Evolutionary conservation across 2,329 filamentous ascomycete species (phyloP).

Genomic region (Nothomitra cinnamomea): DNA sequence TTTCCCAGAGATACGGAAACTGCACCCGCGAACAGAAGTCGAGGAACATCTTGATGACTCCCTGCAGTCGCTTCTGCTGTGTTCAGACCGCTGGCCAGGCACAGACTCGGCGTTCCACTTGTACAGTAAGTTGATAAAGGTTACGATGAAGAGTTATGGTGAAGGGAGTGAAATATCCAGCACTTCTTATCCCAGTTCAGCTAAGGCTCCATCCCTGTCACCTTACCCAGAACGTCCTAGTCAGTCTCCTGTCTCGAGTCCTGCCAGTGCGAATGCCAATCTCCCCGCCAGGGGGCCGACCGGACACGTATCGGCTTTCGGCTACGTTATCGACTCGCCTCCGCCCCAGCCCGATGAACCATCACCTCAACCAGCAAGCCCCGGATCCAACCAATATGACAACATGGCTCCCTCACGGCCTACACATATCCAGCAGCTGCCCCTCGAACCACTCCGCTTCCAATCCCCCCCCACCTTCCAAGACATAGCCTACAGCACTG

Average conservation of each 20-base stretch:
- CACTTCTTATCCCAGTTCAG: slow-evolving; percentile 29
- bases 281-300: neutral
- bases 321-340: neutral
- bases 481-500: neutral
- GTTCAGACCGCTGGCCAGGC: slow-evolving; percentile 81
- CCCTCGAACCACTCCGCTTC: neutral
- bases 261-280: neutral
- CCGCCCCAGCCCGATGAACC: neutral
- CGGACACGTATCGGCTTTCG: neutral
- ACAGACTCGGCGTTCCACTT: slow-evolving; percentile 69
- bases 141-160: slow-evolving; percentile 79
- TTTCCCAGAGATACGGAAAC: slow-evolving; percentile 62
- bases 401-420: neutral
- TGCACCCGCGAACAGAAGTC: slow-evolving; percentile 57
- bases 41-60: slow-evolving; percentile 57
- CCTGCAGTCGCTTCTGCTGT: slow-evolving; percentile 61
- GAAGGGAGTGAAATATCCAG: slow-evolving; percentile 34
- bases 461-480: neutral
- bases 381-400: neutral
- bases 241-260: slow-evolving; percentile 16
- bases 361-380: neutral
- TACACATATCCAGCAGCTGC: neutral
- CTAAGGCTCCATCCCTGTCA: slow-evolving; percentile 19
- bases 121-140: slow-evolving; percentile 69
- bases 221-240: slow-evolving; percentile 20